Conservation (phyloP, 371 early-diverging fungal genomes). For the Lichtheimia ornata region DNA sequence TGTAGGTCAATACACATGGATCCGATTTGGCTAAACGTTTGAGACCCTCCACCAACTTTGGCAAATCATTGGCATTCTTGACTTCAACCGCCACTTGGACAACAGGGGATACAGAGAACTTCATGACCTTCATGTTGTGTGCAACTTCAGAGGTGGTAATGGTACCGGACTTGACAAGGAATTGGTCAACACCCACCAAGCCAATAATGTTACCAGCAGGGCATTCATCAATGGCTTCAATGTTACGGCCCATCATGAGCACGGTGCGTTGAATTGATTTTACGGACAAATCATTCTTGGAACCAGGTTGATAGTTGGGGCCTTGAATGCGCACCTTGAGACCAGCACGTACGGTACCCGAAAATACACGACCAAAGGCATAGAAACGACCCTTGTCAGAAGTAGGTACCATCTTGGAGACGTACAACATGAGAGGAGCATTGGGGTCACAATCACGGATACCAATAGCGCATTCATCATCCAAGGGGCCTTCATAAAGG, state of each 20-base stretch:
- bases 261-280: constrained; percentile 97
- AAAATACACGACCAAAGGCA: constrained; percentile 99
- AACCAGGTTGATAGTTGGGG: constrained; percentile 94
- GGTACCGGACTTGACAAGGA: constrained; percentile 99
- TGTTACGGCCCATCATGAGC: constrained; percentile 98
- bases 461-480: constrained; percentile 91
- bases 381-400: constrained; percentile 99
- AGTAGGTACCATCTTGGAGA: constrained; percentile 99
- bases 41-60: constrained; percentile 99
- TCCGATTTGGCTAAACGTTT: constrained; percentile 98
- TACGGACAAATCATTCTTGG: constrained; percentile 91
- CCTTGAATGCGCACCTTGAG: constrained; percentile 99
- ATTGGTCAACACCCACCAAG: constrained; percentile 99
- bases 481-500: constrained; percentile 97
- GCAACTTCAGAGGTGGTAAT: constrained; percentile 92
- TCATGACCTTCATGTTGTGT: constrained; percentile 99
- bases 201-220: constrained; percentile 99
- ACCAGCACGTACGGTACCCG: constrained; percentile 97
- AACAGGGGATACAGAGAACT: constrained; percentile 99
- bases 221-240: constrained; percentile 98
- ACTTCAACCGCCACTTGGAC: constrained; percentile 97
- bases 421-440: constrained; percentile 98
- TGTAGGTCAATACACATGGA: constrained; percentile 95
- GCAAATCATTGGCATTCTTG: constrained; percentile 97
- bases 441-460: constrained; percentile 90